Evolutionary conservation across 73 alveolate genomes (phyloP), one percentile per base, ranked within the genome.

Genomic region (Blepharisma japonicum): DNA sequence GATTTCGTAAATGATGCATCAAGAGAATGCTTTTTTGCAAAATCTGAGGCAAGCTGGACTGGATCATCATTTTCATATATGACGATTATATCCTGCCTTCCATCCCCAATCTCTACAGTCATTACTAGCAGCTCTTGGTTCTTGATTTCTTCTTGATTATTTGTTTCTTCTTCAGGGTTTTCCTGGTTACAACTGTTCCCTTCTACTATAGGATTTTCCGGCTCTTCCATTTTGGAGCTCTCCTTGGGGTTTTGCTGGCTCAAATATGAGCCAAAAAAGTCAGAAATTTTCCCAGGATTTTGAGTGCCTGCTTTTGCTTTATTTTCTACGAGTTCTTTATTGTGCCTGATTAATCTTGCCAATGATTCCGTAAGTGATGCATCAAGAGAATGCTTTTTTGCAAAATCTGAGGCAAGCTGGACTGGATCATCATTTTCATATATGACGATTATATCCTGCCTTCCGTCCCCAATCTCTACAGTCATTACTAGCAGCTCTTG

Each of bases 61-160:
- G 95, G 89, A 21, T 72, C 81, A 55, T 88, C 95, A 55, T 68
- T 68, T 8, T 85, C 87, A 47, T 77, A 14, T 2, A 88, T 85
- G 23, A 81, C 56, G 23, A 88, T 55, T 48, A 56, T 81, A 39
- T 84, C 90, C 39, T 48, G 54, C 20, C 79, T 67, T 0, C 92
- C 95, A 50, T 88, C 87, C 0, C 90, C 89, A 6, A 88, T 88
- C 45, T 88, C 95, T 39, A 88, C 92, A 5, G 95, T 85, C 39
- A 88, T 88, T 18, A 89, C 86, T 14, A 88, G 83, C n/a, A 88
- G 82, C 70, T 88, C 95, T 50, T 51, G 23, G 74, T 3, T 32
- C 42, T 32, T 32, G 0, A 32, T 32, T 32, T 32, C 42, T 32
- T 32, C 42, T 32, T 32, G 42, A 32, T 32, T 32, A 32, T 32